These are phyloP conservation scores for Terfezia boudieri DNA, from an alignment of 495 filamentous ascomycete genomes.

Conservation along the genomic window DNA sequence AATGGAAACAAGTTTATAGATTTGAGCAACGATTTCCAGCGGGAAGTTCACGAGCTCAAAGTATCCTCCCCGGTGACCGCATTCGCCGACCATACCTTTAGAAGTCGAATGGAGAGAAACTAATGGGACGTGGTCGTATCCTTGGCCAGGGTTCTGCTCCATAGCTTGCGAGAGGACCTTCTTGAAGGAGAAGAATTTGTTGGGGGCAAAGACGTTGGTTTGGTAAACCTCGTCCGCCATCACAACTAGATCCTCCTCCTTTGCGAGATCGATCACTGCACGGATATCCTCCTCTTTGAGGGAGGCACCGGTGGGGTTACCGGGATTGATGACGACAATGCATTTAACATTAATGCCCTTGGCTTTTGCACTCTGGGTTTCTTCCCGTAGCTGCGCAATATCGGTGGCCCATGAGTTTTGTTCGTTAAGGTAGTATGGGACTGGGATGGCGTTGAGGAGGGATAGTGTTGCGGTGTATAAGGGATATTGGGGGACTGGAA, in stretches of 20 bases:
- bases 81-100: slow-evolving; percentile 97
- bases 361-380: slow-evolving; percentile 45
- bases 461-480: slow-evolving; percentile 88
- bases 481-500: slow-evolving; percentile 94
- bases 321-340: slow-evolving; percentile 93
- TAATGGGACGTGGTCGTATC: slow-evolving; percentile 70
- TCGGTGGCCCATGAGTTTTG: slow-evolving; percentile 68
- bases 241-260: slow-evolving; percentile 65
- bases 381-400: slow-evolving; percentile 43
- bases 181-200: slow-evolving; percentile 89
- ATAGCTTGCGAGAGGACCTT: slow-evolving; percentile 67
- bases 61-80: slow-evolving; percentile 89
- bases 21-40: slow-evolving; percentile 62
- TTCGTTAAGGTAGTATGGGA: slow-evolving; percentile 87
- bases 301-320: slow-evolving; percentile 85
- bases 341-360: slow-evolving; percentile 69
- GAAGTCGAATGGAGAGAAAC: slow-evolving; percentile 67
- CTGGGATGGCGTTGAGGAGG: slow-evolving; percentile 62
- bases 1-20: slow-evolving; percentile 97
- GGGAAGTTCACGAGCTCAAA: slow-evolving; percentile 88
- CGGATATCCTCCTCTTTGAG: slow-evolving; percentile 56
- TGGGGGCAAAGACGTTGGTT: slow-evolving; percentile 75
- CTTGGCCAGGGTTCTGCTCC: slow-evolving; percentile 38
- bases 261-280: slow-evolving; percentile 61
- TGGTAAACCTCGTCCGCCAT: slow-evolving; percentile 97